These are phyloP conservation scores for Corrigiola litoralis DNA, from an alignment of 179 eudicot species.

Conservation along the genomic window DNA sequence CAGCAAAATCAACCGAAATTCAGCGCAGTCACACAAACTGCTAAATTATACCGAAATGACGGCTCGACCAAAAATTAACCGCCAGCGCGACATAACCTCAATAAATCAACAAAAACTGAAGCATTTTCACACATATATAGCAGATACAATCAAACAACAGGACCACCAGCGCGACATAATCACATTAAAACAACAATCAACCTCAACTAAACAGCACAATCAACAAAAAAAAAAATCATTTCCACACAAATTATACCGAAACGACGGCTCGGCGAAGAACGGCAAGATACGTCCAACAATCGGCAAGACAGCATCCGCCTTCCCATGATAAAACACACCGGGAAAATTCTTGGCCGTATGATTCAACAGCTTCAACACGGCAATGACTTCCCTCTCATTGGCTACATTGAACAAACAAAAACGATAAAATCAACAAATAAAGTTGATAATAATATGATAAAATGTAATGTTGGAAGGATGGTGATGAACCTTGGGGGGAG, in stretches of 20 bases:
- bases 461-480: background rate
- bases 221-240: background rate
- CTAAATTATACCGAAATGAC: too few relatives aligned
- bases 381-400: conserved; percentile 79
- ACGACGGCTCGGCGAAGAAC: conserved; percentile 70
- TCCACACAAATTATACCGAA: conserved; percentile 48
- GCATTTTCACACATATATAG: too few relatives aligned
- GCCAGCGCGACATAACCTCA: too few relatives aligned
- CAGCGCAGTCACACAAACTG: too few relatives aligned
- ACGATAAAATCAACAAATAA: background rate
- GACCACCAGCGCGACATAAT: too few relatives aligned
- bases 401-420: conserved; percentile 27
- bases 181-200: background rate
- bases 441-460: background rate
- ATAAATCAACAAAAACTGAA: too few relatives aligned
- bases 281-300: conserved; percentile 75
- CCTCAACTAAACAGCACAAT: background rate
- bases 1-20: too few relatives aligned
- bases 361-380: conserved; percentile 65
- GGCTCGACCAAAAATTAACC: too few relatives aligned
- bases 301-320: conserved; percentile 59
- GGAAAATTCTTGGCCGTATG: conserved; percentile 76
- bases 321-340: conserved; percentile 82
- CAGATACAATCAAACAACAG: background rate
- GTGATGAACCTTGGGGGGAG: conserved; percentile 46